Evolutionary conservation across 306 rosid species (phyloP), one percentile per base, ranked within the genome.

Genomic region (Cicer judaicum): DNA sequence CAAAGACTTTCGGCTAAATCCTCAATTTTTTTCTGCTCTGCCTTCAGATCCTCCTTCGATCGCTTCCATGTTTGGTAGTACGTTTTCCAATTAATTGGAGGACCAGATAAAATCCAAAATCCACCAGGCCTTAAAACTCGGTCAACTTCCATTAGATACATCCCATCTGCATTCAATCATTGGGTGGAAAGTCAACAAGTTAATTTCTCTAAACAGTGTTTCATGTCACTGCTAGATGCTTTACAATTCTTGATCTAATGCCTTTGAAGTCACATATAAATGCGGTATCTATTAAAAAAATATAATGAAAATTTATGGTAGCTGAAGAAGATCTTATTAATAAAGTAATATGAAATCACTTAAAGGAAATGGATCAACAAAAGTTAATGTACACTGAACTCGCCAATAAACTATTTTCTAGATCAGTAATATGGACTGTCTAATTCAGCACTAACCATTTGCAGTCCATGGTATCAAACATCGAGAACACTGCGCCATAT

Each of bases 401-500:
- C 6, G 12, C 10, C 19, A 49, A 49, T 29, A 63, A 24, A 49
- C 64, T 36, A 36, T 49, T 60, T 11, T 47, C 70, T 59, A 59
- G 12, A 78, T 78, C 52, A 62, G 66, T 21, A 53, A n/a, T 64
- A 62, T 65, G 61, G 61, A 78, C 60, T 8, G 21, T 69, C 6
- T 9, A 70, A 56, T 54, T 59, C 46, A 65, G 74, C 73, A 85
- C 97, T 85, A 78, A 90, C 99, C 96, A 82, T 95, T 81, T 62
- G 81, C 62, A 75, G 98, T 62, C 99, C 99, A 92, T 7, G 96
- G 99, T 61, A 95, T 95, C 47, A 95, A 83, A 78, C 99, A 95
- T 39, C 99, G 88, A 56, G 99, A 95, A 82, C 99, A 95, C 78
- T 95, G 99, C 68, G 98, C 91, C 98, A 95, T 95, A 80, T 95